Conservation (phyloP, 2,329 filamentous ascomycete species). For the Scedosporium boydii region DNA sequence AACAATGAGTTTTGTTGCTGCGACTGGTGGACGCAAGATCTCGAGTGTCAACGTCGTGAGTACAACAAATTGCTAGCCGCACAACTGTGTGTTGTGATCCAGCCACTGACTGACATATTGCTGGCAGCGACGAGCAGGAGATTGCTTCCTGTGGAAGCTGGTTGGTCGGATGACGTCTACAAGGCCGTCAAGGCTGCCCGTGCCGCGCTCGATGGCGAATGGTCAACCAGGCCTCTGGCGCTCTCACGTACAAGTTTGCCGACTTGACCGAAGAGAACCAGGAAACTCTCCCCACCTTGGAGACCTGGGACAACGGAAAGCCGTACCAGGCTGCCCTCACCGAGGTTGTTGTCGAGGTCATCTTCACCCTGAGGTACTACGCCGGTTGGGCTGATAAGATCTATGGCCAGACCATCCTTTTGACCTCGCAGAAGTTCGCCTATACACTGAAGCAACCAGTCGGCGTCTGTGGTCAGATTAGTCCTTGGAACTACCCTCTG, state of each 20-base stretch:
- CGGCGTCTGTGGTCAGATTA: constrained; percentile 60
- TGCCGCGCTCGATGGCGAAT: constrained; percentile 55
- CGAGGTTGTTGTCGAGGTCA: constrained; percentile 46
- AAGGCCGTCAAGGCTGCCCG: constrained; percentile 36
- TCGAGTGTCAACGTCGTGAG: constrained; percentile 22
- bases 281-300: constrained; percentile 37
- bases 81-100: no score
- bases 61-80: no score
- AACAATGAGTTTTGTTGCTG: constrained; percentile 16
- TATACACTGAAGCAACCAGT: constrained; percentile 62
- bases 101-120: no score
- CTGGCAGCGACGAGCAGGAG: constrained; percentile 19
- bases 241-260: constrained; percentile 61
- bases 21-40: constrained; percentile 15
- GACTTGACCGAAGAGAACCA: constrained; percentile 59
- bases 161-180: constrained; percentile 19
- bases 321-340: constrained; percentile 52
- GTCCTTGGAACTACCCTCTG: constrained; percentile 67
- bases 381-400: constrained; percentile 65
- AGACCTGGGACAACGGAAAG: constrained; percentile 81
- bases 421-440: constrained; percentile 52
- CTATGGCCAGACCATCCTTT: constrained; percentile 59
- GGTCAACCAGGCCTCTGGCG: constrained; percentile 62
- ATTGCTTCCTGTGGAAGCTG: constrained; percentile 19
- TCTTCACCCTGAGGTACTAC: constrained; percentile 50